Conservation (phyloP, 2,329 filamentous ascomycete species). For the Davidsoniella virescens region DNA sequence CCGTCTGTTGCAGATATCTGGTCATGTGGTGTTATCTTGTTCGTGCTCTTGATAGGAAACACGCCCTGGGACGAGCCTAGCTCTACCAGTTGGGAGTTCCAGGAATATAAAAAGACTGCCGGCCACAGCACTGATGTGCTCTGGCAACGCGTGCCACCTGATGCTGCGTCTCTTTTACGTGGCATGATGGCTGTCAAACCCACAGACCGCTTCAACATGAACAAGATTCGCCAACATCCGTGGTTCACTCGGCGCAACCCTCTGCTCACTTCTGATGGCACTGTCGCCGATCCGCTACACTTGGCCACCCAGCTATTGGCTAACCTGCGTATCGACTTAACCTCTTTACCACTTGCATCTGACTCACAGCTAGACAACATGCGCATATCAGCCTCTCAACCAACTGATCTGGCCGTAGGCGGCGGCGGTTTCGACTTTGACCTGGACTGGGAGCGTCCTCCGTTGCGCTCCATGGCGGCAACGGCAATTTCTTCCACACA, state of each 20-base stretch:
- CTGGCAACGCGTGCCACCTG: conserved; percentile 62
- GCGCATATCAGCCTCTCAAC: conserved; percentile 49
- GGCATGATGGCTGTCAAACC: conserved; percentile 85
- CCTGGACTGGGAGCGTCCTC: conserved; percentile 78
- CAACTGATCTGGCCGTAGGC: conserved; percentile 31
- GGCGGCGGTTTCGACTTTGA: conserved; percentile 49
- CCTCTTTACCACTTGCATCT: conserved; percentile 28
- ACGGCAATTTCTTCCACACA: conserved; percentile 32
- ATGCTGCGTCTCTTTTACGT: conserved; percentile 65
- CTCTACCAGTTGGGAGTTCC: conserved; percentile 70
- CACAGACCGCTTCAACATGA: conserved; percentile 61
- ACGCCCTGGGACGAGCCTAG: conserved; percentile 96
- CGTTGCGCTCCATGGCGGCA: conserved; percentile 32
- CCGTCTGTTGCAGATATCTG: conserved; percentile 83
- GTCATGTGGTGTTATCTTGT: conserved; percentile 96
- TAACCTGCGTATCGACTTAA: conserved; percentile 73
- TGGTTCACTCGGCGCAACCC: conserved; percentile 82
- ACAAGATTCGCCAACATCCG: conserved; percentile 74
- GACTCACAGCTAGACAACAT: conserved; percentile 17
- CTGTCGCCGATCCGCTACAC: conserved; percentile 59
- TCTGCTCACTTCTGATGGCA: conserved; percentile 58
- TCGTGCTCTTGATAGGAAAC: conserved; percentile 87
- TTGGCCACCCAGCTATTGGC: conserved; percentile 94
- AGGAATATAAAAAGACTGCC: conserved; percentile 65
- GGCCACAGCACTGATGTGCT: conserved; percentile 73